Percentiles rank a stretch among this genome's conserved stretches.
These are phyloP conservation scores for Amaranthus hypochondriacus DNA, from an alignment of 148 eudicot species.

Conservation along the genomic window DNA sequence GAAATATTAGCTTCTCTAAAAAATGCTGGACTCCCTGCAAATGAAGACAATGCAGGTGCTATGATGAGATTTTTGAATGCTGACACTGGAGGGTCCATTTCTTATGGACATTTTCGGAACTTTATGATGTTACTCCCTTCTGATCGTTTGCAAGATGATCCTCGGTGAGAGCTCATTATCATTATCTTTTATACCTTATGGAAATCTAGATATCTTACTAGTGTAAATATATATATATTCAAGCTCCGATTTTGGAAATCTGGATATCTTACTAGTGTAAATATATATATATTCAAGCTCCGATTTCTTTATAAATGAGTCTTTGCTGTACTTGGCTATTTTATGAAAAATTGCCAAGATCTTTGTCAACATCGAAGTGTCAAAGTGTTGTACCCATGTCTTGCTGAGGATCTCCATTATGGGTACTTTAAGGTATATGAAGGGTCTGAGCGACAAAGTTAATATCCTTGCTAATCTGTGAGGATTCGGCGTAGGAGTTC, in stretches of 20 bases:
- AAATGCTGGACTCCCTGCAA: constrained; percentile 95
- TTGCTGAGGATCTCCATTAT: too few relatives aligned
- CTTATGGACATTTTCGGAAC: constrained; percentile 97
- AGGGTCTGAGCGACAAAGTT: too few relatives aligned
- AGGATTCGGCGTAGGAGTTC: too few relatives aligned
- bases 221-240: neutral
- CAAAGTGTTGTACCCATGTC: too few relatives aligned
- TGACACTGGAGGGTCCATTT: constrained; percentile 79
- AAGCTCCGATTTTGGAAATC: neutral
- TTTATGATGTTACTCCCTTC: constrained; percentile 93
- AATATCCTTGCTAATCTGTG: too few relatives aligned
- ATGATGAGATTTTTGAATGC: constrained; percentile 94
- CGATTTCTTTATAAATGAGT: neutral
- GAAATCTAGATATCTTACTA: neutral
- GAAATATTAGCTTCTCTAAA: constrained; percentile 78
- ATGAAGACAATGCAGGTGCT: constrained; percentile 91
- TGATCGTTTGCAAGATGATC: constrained; percentile 93
- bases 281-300: neutral
- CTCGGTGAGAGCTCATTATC: constrained; percentile 52
- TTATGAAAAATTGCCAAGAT: too few relatives aligned
- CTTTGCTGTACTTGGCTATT: too few relatives aligned
- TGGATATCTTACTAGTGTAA: neutral
- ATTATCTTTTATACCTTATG: neutral
- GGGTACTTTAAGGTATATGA: too few relatives aligned
- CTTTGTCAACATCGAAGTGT: too few relatives aligned